Base-by-base conservation (phyloP, 2,329 filamentous ascomycete species). In the Penicillium corylophilum region DNA sequence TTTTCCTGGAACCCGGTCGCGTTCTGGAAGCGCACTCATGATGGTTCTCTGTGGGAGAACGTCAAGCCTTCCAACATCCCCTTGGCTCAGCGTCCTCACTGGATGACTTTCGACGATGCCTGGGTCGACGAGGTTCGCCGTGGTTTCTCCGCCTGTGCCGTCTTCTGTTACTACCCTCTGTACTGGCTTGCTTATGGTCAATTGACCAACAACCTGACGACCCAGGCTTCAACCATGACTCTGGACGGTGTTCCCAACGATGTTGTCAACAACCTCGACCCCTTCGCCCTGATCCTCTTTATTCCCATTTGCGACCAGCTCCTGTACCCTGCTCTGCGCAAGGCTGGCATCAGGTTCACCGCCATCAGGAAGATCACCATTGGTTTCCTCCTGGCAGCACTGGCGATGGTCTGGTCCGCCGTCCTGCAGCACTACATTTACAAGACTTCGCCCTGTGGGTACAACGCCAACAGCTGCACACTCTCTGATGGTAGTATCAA, bases 101-200 rank as follows among this genome's bases (percentile, higher is more conserved):
- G 55, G 59, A 56, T 57, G 54, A 60, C 46, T 0, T 91, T 90
- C 61, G 88, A 93, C 59, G 89, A 93, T 61, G 82, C 83, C 48
- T 93, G 88, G 87, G 88, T 93, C 35, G 88, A 90, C 66, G 87
- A 91, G 66, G 84, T 91, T 41, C 79, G 79, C 50, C 85, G 88
- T 71, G 87, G 86, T 53, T 76, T 88, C 53, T 77, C 80, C 59
- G 86, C 86, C 51, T 88, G 86, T 74, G 78, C 82, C 56, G 86
- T 90, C 41, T 92, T 88, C 71, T 74, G 80, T 59, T 81, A 77
- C 68, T 48, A 53, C 42, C 39, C 47, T 20, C 18, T 59, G 64
- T 60, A 60, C 39, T 68, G 67, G 70, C 67, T 81, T 4, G 72
- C 76, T 5, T 81, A 80, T 65, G 76, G 75, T 57, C 79, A 82